Evolutionary conservation across 768 basidiomycete species (phyloP).

Genomic region (Termitomyces titanicus): DNA sequence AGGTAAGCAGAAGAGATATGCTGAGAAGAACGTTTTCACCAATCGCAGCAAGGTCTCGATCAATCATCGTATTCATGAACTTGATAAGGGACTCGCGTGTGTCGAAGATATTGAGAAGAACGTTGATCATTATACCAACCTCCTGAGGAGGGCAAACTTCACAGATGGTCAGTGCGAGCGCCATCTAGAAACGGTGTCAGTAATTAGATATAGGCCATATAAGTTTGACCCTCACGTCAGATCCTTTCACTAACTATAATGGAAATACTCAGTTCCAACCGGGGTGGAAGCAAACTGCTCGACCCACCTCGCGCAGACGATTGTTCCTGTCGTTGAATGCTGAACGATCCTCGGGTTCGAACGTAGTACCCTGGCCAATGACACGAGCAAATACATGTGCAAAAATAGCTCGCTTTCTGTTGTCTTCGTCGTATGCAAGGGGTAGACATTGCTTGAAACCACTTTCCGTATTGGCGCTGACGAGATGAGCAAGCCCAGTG

Average conservation of each 20-base stretch:
- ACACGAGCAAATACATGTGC: slow-evolving; percentile 82
- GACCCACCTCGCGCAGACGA: slow-evolving; percentile 56
- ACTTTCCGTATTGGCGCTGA: slow-evolving; percentile 81
- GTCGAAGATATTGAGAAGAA: slow-evolving; percentile 85
- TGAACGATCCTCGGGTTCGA: slow-evolving; percentile 56
- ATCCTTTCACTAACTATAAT: slow-evolving; percentile 64
- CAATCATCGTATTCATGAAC: slow-evolving; percentile 81
- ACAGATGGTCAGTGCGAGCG: slow-evolving; percentile 80
- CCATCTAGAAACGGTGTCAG: slow-evolving; percentile 44
- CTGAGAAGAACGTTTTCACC: slow-evolving; percentile 37
- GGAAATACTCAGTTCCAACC: neutral
- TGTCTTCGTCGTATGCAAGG: slow-evolving; percentile 72
- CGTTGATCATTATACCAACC: slow-evolving; percentile 80
- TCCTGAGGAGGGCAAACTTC: slow-evolving; percentile 79
- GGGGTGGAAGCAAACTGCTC: neutral
- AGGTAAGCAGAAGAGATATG: slow-evolving; percentile 1
- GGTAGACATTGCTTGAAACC: slow-evolving; percentile 87
- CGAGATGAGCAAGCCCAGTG: slow-evolving; percentile 74
- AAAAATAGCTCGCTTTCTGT: slow-evolving; percentile 72
- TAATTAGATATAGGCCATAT: neutral
- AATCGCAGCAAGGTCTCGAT: slow-evolving; percentile 76
- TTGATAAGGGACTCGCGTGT: slow-evolving; percentile 66
- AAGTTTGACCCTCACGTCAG: slow-evolving; percentile 49
- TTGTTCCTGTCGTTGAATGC: slow-evolving; percentile 43
- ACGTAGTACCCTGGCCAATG: slow-evolving; percentile 75